These are phyloP conservation scores for Camelina laxa DNA, from an alignment of 345 rosid species.

Conservation along the genomic window DNA sequence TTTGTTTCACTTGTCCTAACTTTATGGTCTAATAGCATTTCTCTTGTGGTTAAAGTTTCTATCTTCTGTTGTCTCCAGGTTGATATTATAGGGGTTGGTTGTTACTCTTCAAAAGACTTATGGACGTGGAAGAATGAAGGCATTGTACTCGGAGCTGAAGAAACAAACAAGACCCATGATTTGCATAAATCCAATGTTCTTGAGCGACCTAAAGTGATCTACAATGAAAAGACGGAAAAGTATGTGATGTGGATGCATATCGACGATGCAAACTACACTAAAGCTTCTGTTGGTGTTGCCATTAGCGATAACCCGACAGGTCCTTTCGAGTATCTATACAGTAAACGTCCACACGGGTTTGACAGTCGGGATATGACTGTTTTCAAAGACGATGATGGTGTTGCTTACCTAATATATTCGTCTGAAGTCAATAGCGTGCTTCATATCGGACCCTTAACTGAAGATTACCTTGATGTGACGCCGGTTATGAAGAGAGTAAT, in stretches of 20 bases:
- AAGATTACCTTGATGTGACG: constrained; percentile 73
- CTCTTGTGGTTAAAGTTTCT: background rate
- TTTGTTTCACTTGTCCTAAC: background rate
- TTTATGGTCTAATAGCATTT: background rate
- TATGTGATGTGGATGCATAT: constrained; percentile 99
- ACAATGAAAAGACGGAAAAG: constrained; percentile 69
- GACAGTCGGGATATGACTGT: constrained; percentile 97
- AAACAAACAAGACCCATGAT: constrained; percentile 72
- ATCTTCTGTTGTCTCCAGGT: constrained; percentile 57
- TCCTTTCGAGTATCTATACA: constrained; percentile 74
- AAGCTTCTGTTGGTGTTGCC: constrained; percentile 90
- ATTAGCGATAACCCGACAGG: constrained; percentile 74
- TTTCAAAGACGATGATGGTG: constrained; percentile 82
- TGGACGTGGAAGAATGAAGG: constrained; percentile 96
- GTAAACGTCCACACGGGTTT: constrained; percentile 82
- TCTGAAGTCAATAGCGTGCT: constrained; percentile 89
- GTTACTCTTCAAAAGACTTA: constrained; percentile 93
- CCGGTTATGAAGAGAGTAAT: constrained; percentile 60
- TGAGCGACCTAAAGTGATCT: constrained; percentile 91
- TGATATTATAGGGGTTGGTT: constrained; percentile 91
- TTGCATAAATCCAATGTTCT: constrained; percentile 86
- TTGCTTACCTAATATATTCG: constrained; percentile 80
- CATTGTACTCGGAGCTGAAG: constrained; percentile 74
- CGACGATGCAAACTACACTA: constrained; percentile 88
- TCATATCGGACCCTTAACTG: constrained; percentile 79